These are phyloP conservation scores for Lodderomyces beijingensis DNA, from an alignment of 1,139 yeast species.

Conservation along the genomic window DNA sequence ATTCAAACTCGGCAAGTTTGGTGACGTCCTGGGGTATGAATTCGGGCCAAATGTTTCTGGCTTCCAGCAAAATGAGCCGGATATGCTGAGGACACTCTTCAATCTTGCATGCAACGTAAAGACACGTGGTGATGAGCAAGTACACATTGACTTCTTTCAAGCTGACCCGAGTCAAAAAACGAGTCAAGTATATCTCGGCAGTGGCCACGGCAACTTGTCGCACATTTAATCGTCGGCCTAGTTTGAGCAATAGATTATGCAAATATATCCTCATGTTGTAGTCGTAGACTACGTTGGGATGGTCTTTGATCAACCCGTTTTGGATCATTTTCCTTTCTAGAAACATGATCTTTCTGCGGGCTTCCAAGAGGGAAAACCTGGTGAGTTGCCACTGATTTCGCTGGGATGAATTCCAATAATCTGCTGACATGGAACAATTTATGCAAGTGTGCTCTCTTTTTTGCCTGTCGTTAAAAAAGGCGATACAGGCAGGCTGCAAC, in stretches of 20 bases:
- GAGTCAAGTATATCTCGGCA: conserved; percentile 75
- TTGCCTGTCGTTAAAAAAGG: too few species aligned
- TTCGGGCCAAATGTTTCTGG: conserved; percentile 92
- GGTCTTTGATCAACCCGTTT: conserved; percentile 43
- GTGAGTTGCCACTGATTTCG: conserved; percentile 42
- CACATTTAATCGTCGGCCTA: conserved; percentile 73
- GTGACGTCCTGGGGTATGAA: conserved; percentile 89
- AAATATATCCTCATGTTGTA: conserved; percentile 62
- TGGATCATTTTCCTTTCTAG: conserved; percentile 45
- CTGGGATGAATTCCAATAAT: conserved; percentile 46
- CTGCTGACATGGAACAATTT: conserved; percentile 41
- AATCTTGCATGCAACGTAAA: conserved; percentile 86
- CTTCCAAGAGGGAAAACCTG: conserved; percentile 35
- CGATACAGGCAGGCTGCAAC: too few species aligned
- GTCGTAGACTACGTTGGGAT: conserved; percentile 49
- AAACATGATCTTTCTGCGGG: conserved; percentile 33
- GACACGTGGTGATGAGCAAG: conserved; percentile 74
- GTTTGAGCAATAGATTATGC: conserved; percentile 63
- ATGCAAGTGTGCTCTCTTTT: too few species aligned
- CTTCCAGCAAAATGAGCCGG: conserved; percentile 75
- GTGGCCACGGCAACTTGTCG: conserved; percentile 85
- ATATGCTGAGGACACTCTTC: conserved; percentile 97
- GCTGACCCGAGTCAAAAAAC: conserved; percentile 72
- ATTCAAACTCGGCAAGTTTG: conserved; percentile 94
- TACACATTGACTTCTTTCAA: conserved; percentile 80